Base-by-base conservation (phyloP, 2,329 filamentous ascomycete species). In the Podosphaera fusca region DNA sequence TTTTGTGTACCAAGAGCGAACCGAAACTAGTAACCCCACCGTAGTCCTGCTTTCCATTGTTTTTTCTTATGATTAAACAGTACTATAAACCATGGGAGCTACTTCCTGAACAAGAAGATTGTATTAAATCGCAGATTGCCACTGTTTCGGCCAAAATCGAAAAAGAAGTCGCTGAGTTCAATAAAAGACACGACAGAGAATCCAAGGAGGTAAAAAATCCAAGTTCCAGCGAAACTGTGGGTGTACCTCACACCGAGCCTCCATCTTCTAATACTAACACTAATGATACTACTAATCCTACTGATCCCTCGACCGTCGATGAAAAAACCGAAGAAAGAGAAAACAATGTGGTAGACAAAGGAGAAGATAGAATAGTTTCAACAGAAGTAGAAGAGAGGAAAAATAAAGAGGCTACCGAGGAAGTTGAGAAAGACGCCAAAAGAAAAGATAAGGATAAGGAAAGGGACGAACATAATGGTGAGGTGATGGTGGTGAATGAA, bases 21-120 rank as follows among this genome's bases (percentile, higher is more conserved):
- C 90, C 90, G 2, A 77, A 72, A 61, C 72, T 95, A 65, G 88
- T 94, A 74, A 66, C 84, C 74, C 10, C 53, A 50, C 30, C 1
- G 29, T 10, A 56, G 7, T 42, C 12, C 36, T 10, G 34, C 57
- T 8, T 14, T 36, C 21, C 30, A 30, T 9, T 21, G 6, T 45
- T 4, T 46, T 31, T 59, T 14, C 61, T 67, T 62, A 69, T 64
- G 61, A 45, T 45, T 29, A 42, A 4, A 10, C 57, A 95, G 87
- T 90, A 84, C 68, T 95, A 92, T 69, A 81, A 83, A 51, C 90
- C 90, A 0, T 94, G 85, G 83, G 81, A 87, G 63, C 74, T 85
- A 57, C 80, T 79, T 36, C 68, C 72, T 4, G 74, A 78, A 50
- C 84, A 95, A 67, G 79, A 89, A 68, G 76, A 80, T 4, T 73